Evolutionary conservation across 352 stramenopile species (phyloP), one percentile per base, ranked within the genome.

Genomic region (Chrysophaeum taylorii): DNA sequence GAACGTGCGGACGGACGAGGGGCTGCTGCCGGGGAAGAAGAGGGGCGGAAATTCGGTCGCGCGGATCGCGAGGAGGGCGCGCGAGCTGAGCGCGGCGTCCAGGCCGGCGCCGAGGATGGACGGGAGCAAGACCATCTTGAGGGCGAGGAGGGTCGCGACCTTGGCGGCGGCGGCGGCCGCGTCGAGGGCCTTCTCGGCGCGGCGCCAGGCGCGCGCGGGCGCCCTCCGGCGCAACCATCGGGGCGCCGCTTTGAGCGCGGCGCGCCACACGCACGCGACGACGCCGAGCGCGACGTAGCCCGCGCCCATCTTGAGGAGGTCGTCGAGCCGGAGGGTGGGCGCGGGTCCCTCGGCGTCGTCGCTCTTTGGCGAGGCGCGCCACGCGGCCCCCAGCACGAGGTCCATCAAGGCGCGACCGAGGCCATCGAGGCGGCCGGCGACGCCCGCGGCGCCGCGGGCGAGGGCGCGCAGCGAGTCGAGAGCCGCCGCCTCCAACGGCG

Each of bases 121-220:
- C 1, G 94, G 93, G n/a, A 98, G 78, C 37, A 97, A 75, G 50
- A 97, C 86, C 93, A 98, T 98, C 84, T 98, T 98, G 38, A 97
- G 82, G 72, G 96, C 84, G 29, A 98, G 75, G 27, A 98, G 81
- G 21, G 93, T 89, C 16, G 90, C 90, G 21, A 98, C 92, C 75
- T 98, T 97, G 14, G 95, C 88, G 43, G 86, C 79, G 0, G 78
- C 74, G 62, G 72, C 70, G 31, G 71, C 76, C 42, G 76, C 79
- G 66, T 84, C 75, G 21, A 66, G 68, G 38, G 29, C 50, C 16
- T 1, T 27, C 41, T 27, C 35, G 39, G 54, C 70, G 25, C 29
- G 41, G 43, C 25, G 64, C 27, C 50, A 38, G 27, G 57, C 61
- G 27, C 71, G 73, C 71, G 14, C 68, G 63, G 25, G 77, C 64